Base-by-base conservation (phyloP, 345 rosid genomes). In the Triadica sebifera region DNA sequence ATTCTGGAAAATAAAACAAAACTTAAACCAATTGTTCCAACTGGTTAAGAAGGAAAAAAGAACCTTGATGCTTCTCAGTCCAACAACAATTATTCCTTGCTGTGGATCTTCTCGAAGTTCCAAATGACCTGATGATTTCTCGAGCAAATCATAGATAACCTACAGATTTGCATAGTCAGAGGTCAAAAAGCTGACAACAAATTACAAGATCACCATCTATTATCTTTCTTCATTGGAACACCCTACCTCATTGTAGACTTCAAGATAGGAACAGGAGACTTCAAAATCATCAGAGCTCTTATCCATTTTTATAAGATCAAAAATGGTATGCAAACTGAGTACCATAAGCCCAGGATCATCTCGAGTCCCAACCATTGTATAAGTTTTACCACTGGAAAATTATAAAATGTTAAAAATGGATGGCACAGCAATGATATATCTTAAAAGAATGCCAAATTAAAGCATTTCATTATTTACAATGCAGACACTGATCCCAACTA, bases 41-140 rank as follows among this genome's bases (percentile, higher is more conserved):
- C 64, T 20, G 38, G 47, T 19, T 12, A 58, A 67, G 10, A 66
- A 67, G 53, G 67, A 46, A 81, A 69, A 67, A 75, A 29, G 67
- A 71, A 92, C 98, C 98, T 94, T 92, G 66, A 94, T 90, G 75
- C 88, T 85, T 80, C 93, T 86, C 80, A 92, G 84, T 62, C 97
- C 98, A 73, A 94, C 84, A 83, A 94, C 97, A 85, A 86, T 77
- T 77, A 94, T 89, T 73, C 98, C 98, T 67, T 89, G 82, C 78
- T 87, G 90, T 65, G 98, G 98, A 88, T 94, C 98, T 82, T 94
- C 98, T 80, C 98, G 87, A 65, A 94, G 97, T 84, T 94, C 98
- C 84, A 94, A 81, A 83, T 91, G 93, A 49, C 92, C 93, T 0
- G 97, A 94, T 63, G 97, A 89, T 83, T 85, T 94, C 81, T 92